Conservation (phyloP, 257 asterid species). For the Penstemon barbatus region DNA sequence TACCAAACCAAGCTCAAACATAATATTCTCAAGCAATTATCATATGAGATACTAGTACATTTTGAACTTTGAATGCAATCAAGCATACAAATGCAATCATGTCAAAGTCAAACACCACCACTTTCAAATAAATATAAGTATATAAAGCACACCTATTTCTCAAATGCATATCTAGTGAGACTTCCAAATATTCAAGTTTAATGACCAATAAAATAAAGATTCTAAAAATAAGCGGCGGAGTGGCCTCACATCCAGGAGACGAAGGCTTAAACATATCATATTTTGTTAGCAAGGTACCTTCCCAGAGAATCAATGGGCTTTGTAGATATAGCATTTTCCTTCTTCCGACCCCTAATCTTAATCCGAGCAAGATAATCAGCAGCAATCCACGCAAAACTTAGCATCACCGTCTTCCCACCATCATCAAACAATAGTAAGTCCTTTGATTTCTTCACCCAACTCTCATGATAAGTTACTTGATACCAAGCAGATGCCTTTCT, state of each 20-base stretch:
- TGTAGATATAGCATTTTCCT: constrained; percentile 34
- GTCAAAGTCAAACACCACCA: too few relatives aligned
- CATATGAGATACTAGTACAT: too few relatives aligned
- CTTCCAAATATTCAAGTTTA: too few relatives aligned
- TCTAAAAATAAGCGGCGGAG: constrained; percentile 31
- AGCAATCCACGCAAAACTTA: constrained; percentile 97
- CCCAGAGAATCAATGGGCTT: constrained; percentile 72
- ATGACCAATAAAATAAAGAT: too few relatives aligned
- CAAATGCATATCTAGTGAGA: too few relatives aligned
- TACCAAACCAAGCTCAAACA: too few relatives aligned
- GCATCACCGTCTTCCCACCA: constrained; percentile 47
- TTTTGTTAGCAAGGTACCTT: constrained; percentile 68
- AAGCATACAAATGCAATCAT: too few relatives aligned
- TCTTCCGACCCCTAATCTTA: constrained; percentile 53
- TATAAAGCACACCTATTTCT: too few relatives aligned
- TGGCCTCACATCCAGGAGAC: constrained; percentile 31
- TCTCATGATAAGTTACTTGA: constrained; percentile 67
- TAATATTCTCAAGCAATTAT: too few relatives aligned
- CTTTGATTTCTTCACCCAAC: constrained; percentile 53
- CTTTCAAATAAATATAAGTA: too few relatives aligned
- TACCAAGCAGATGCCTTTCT: constrained; percentile 96
- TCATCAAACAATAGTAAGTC: constrained; percentile 46
- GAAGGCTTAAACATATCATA: constrained; percentile 37
- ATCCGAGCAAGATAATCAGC: constrained; percentile 83
- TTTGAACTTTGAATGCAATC: too few relatives aligned